A percentile compares a stretch with the other conserved stretches of the same genome.
Conservation (phyloP, 768 basidiomycete genomes). For the Gymnopilus dilepis region DNA sequence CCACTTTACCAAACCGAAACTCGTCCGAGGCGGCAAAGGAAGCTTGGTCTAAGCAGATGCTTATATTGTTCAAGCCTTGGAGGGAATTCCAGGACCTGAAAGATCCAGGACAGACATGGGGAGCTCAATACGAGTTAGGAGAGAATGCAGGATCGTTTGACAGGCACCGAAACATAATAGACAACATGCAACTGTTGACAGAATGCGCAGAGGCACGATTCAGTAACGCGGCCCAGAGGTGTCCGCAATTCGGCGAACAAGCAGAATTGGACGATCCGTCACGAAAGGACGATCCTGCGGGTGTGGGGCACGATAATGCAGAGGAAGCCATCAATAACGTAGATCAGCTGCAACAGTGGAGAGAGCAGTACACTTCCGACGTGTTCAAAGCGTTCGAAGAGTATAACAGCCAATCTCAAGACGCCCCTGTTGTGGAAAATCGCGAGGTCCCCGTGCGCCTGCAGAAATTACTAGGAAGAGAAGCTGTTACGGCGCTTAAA, state of each 20-base stretch:
- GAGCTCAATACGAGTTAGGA: neutral
- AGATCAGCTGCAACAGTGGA: neutral
- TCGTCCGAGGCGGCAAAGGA: neutral
- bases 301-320: neutral
- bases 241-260: neutral
- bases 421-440: no score
- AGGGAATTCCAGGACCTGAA: neutral
- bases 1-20: neutral
- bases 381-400: neutral
- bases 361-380: neutral
- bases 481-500: no score
- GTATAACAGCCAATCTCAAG: neutral
- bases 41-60: conserved; percentile 6
- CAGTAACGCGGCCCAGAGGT: neutral
- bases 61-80: conserved; percentile 11
- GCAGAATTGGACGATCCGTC: no score
- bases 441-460: no score
- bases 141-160: neutral
- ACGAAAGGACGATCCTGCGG: no score
- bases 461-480: no score
- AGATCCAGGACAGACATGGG: neutral
- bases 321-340: neutral
- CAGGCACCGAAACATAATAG: neutral
- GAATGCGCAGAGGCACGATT: neutral
- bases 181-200: neutral